Evolutionary conservation across 345 rosid genomes (phyloP), one percentile per base, ranked within the genome.

Genomic region (Gossypium anomalum): DNA sequence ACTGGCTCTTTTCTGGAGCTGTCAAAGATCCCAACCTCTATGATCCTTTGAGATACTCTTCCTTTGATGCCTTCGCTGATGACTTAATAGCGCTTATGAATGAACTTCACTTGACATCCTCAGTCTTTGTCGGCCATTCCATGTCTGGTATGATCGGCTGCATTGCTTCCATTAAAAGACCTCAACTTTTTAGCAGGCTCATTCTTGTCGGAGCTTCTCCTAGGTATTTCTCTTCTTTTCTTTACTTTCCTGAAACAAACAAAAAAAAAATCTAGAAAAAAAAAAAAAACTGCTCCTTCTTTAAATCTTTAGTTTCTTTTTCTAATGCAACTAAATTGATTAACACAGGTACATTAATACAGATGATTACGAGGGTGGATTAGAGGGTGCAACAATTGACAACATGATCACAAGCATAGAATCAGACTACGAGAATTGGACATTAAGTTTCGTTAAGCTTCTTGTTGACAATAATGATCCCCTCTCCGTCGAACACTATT

Each of bases 101-200:
- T 2, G 93, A 89, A 72, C 64, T 87, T 74, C 70, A 74, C 72
- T 58, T 87, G 51, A 74, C 78, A 9, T 80, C 89, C 22, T 53
- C 81, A 2, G 82, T 88, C 51, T 89, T 87, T 80, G 76, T 89
- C 17, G 98, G 97, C 34, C 97, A 93, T 76, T 93, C 97, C 79
- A 89, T 93, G 90, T 87, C 97, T 48, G 93, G 88, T 62, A 86
- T 93, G 87, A 89, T 90, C 55, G 91, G 93, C 14, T 90, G 95
- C 86, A 83, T 89, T 78, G 93, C 98, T 80, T 90, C 97, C 73
- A 64, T 87, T 59, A 89, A 86, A 77, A 82, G 88, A 67, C 97
- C 93, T 9, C 83, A 87, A 16, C 90, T 93, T 63, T 91, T 91
- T 71, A 64, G 82, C 75, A 78, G 72, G 10, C 86, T 91, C 76